phyloP scores from a whole-genome alignment of 2,329 filamentous ascomycete genomes.

The Fusarium duplospermum region DNA sequence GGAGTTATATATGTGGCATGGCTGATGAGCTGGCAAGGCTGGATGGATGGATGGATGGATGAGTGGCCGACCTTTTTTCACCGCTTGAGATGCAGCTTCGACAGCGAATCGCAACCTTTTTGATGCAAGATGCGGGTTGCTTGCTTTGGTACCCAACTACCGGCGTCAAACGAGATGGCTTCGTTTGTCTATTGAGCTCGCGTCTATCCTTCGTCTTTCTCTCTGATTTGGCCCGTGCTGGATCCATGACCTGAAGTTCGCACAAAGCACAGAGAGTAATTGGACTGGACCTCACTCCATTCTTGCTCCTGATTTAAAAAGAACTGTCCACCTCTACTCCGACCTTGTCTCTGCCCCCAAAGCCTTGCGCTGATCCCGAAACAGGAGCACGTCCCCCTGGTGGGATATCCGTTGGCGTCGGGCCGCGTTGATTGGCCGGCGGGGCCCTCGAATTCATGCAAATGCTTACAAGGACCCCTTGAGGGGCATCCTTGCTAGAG shows the following conservation, averaged over 20 bases:
- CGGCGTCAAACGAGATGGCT: not conserved
- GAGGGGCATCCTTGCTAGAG: conserved; percentile 14
- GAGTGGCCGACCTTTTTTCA: not conserved
- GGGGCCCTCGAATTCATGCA: conserved; percentile 37
- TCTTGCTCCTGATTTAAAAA: conserved; percentile 17
- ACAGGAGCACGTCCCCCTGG: conserved; percentile 36
- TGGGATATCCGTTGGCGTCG: conserved; percentile 28
- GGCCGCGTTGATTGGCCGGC: conserved; percentile 31
- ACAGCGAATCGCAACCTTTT: not conserved
- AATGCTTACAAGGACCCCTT: conserved; percentile 32
- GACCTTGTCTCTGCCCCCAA: not conserved
- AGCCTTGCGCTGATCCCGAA: conserved; percentile 42
- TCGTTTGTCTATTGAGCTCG: not conserved
- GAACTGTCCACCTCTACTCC: not conserved
- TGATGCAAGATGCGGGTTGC: conserved; percentile 1
- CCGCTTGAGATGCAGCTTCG: conserved; percentile 4
- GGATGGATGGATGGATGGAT: conserved; percentile 15
- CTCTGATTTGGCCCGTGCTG: conserved; percentile 10
- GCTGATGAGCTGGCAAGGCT: conserved; percentile 36
- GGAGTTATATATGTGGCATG: conserved; percentile 34
- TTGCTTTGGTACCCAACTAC: conserved; percentile 2
- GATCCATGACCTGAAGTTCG: conserved; percentile 13
- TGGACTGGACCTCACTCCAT: conserved; percentile 11
- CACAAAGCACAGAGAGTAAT: conserved; percentile 22
- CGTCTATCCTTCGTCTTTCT: not conserved